Percentiles rank a stretch among this genome's conserved stretches.
phyloP scores from a whole-genome alignment of 768 basidiomycete species.

The Omphalotus guepiniiformis region DNA sequence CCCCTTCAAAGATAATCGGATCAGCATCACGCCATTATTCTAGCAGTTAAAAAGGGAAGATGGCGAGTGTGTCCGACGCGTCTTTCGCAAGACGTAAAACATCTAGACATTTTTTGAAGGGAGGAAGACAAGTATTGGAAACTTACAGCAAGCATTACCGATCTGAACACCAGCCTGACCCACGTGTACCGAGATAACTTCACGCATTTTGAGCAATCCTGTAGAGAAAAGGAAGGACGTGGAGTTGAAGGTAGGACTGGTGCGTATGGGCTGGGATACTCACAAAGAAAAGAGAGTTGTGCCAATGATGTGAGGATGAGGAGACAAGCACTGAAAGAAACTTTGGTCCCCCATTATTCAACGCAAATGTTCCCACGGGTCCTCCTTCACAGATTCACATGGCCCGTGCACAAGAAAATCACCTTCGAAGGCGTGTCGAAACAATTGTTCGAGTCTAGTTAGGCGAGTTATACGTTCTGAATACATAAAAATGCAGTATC shows the following conservation, averaged over 20 bases:
- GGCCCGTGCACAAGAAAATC: too few species aligned
- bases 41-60: slow-evolving; percentile 15
- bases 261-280: not conserved
- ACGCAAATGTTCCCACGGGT: slow-evolving; percentile 34
- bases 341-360: not conserved
- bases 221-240: slow-evolving; percentile 1
- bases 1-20: slow-evolving; percentile 56
- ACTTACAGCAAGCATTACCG: slow-evolving; percentile 98
- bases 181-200: slow-evolving; percentile 98
- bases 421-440: too few species aligned
- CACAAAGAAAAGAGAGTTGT: slow-evolving; percentile 7
- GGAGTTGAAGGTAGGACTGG: slow-evolving; percentile 6
- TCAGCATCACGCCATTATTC: slow-evolving; percentile 34
- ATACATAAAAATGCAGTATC: slow-evolving; percentile 21
- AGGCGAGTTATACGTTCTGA: too few species aligned
- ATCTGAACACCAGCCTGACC: slow-evolving; percentile 98
- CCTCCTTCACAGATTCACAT: slow-evolving; percentile 27
- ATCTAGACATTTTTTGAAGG: not conserved
- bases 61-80: slow-evolving; percentile 30
- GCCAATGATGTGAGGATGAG: slow-evolving; percentile 1
- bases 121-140: slow-evolving; percentile 17
- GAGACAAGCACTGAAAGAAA: not conserved
- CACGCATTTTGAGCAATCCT: slow-evolving; percentile 58
- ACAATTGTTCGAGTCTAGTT: too few species aligned
- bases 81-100: slow-evolving; percentile 12